These are phyloP conservation scores for Solanum clarkiae DNA, from an alignment of 257 asterid genomes.

Conservation along the genomic window DNA sequence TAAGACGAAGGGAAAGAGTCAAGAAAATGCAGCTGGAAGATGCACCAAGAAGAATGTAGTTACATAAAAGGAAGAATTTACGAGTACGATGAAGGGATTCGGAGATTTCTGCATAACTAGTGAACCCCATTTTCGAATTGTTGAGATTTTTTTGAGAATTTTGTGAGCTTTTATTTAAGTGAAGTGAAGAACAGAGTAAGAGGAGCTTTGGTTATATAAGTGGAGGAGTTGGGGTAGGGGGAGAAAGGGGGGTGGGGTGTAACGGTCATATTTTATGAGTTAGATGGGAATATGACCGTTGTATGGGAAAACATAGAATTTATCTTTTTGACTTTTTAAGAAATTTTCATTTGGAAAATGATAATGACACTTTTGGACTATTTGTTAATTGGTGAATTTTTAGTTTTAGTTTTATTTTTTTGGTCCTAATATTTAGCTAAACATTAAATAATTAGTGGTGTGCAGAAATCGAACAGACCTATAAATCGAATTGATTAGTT, in stretches of 20 bases:
- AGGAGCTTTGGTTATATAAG: background rate
- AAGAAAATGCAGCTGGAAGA: slow-evolving; percentile 37
- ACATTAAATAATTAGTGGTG: too few species aligned
- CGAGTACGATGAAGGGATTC: slow-evolving; percentile 13
- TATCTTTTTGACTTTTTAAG: background rate
- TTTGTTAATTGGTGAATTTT: background rate
- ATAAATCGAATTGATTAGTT: too few species aligned
- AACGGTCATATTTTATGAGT: background rate
- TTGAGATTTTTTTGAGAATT: background rate
- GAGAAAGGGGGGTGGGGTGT: background rate
- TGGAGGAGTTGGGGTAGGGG: background rate
- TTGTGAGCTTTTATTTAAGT: background rate
- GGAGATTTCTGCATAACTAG: background rate
- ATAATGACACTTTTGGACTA: background rate
- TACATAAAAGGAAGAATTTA: slow-evolving; percentile 21
- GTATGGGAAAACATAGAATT: background rate
- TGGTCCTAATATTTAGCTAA: background rate
- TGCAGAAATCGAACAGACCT: too few species aligned
- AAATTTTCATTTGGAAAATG: background rate
- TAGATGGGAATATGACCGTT: slow-evolving; percentile 4
- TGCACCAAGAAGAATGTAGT: slow-evolving; percentile 29
- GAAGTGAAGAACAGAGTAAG: background rate
- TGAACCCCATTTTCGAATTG: background rate
- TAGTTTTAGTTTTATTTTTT: too few species aligned
- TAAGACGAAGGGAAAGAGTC: slow-evolving; percentile 32